Conservation (phyloP, 441 rosid genomes). For the Capsella rubella region DNA sequence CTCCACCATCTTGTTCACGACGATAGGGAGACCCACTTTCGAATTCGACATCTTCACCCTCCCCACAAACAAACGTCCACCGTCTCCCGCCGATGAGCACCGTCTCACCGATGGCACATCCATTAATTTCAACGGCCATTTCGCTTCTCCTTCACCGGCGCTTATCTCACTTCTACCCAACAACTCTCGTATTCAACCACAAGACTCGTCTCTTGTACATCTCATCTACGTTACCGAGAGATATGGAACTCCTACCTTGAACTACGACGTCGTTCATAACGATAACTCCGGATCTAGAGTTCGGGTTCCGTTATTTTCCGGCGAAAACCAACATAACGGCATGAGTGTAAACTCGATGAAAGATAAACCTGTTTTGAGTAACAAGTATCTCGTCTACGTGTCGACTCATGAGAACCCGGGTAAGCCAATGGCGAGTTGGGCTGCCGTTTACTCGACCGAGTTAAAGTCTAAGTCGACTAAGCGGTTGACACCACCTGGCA, state of each 20-base stretch:
- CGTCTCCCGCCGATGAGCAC: slow-evolving; percentile 51
- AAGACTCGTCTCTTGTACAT: slow-evolving; percentile 42
- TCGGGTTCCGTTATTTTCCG: slow-evolving; percentile 55
- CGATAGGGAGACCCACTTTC: slow-evolving; percentile 63
- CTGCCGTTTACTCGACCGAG: slow-evolving; percentile 79
- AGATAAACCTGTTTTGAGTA: slow-evolving; percentile 65
- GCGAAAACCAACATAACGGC: slow-evolving; percentile 30
- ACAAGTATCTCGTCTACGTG: slow-evolving; percentile 65
- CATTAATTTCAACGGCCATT: slow-evolving; percentile 79
- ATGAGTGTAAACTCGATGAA: slow-evolving; percentile 61
- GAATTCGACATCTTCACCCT: slow-evolving; percentile 76
- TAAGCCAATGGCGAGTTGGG: slow-evolving; percentile 74
- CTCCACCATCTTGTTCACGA: slow-evolving; percentile 68
- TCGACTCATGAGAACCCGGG: slow-evolving; percentile 77
- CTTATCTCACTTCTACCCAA: slow-evolving; percentile 49
- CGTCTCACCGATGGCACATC: slow-evolving; percentile 72
- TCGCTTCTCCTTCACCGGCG: slow-evolving; percentile 59
- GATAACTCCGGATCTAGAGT: slow-evolving; percentile 34
- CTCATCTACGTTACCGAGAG: slow-evolving; percentile 80
- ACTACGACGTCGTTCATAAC: slow-evolving; percentile 56
- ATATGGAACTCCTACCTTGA: slow-evolving; percentile 59
- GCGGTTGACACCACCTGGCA: slow-evolving; percentile 65
- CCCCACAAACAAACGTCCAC: slow-evolving; percentile 51
- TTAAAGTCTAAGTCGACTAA: slow-evolving; percentile 62
- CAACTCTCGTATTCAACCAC: slow-evolving; percentile 29